Evolutionary conservation across 2,329 filamentous ascomycete genomes (phyloP).

Genomic region (Sporothrix euskadiensis): DNA sequence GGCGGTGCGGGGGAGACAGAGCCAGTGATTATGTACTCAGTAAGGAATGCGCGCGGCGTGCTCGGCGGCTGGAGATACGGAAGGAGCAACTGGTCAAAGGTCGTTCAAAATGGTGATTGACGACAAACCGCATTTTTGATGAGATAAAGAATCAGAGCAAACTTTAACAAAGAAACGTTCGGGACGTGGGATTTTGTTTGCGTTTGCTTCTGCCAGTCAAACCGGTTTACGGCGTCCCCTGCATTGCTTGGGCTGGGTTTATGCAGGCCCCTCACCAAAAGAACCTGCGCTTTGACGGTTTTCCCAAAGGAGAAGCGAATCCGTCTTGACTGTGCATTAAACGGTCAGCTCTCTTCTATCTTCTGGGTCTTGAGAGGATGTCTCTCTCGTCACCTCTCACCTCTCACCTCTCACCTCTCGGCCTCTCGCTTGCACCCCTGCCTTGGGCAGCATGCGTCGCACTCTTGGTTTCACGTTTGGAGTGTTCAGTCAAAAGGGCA

Average conservation of each 20-base stretch:
- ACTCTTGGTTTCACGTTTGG: conserved; percentile 11
- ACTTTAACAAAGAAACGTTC: not conserved
- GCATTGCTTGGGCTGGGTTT: conserved; percentile 14
- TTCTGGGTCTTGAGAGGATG: not conserved
- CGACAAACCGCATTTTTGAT: not conserved
- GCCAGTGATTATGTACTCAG: not conserved
- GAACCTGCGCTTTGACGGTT: conserved; percentile 14
- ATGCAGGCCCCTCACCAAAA: conserved; percentile 17
- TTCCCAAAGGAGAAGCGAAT: not conserved
- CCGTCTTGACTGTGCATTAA: not conserved
- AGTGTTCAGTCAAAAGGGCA: not conserved
- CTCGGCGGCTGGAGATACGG: not conserved
- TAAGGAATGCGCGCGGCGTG: not conserved
- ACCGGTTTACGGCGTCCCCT: not conserved
- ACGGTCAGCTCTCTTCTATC: not conserved
- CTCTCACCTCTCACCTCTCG: not conserved
- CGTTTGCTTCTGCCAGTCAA: not conserved
- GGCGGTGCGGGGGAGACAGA: not conserved
- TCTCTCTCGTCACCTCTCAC: not conserved
- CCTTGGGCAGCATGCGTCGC: not conserved
- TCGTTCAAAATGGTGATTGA: not conserved
- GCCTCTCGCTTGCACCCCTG: not conserved
- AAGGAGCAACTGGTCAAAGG: not conserved
- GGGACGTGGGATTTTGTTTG: conserved; percentile 1
- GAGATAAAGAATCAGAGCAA: not conserved